Evolutionary conservation across 2,329 filamentous ascomycete species (phyloP), one percentile per base, ranked within the genome.

Genomic region (Colletotrichum simmondsii): DNA sequence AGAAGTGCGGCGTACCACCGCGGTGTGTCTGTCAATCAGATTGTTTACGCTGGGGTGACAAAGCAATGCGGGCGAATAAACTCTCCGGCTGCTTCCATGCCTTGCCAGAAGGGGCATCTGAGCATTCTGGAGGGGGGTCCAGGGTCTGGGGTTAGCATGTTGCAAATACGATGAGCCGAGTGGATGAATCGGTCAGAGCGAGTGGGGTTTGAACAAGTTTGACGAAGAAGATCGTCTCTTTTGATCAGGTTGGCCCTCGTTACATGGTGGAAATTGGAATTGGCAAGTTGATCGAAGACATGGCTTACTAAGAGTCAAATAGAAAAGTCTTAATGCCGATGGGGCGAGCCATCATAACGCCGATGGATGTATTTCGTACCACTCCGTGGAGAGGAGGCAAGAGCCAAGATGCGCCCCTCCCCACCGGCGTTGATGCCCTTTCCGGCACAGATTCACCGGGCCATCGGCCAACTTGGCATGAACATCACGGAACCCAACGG

Each of bases 21-120:
- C 16, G 37, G 37, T 42, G 2, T 42, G 37, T 42, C 5, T 42
- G 37, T 42, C 32, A 35, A 35, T 35, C 32, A 12, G 37, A 42
- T 5, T 56, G 12, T 64, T 64, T 65, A 42, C 24, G 52, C 52
- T 30, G 14, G 24, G 7, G 56, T 70, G 60, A 70, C 70, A 70
- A 72, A 70, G 54, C 66, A 65, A 65, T 57, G 35, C 70, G 65
- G 70, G 16, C 66, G 46, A 70, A 61, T 65, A 65, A 57, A 72
- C 70, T 65, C 46, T 72, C 66, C 70, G 66, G 65, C 35, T 70
- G 66, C 60, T 70, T 70, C 60, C 70, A 72, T 65, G 35, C 66
- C 56, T 65, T 70, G 49, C 66, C 66, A 70, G 53, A 72, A 70
- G 37, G 54, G 49, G 30, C 60, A 22, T 24, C 37, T 22, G 54